phyloP scores from a whole-genome alignment of 805 yeast species.

The Cyberlindnera mississippiensis region DNA sequence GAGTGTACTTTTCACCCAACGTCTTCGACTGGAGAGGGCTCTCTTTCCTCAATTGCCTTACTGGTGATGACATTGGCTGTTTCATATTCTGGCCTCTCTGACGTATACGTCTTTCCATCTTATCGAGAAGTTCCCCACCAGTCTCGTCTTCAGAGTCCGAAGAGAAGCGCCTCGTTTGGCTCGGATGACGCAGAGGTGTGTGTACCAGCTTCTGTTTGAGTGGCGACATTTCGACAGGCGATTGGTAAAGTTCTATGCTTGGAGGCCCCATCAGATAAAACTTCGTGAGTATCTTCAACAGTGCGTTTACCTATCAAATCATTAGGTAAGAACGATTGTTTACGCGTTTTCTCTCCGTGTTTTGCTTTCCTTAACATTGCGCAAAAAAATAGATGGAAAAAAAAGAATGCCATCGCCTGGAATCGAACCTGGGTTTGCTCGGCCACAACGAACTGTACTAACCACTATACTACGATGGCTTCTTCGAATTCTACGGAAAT shows the following conservation, averaged over 20 bases:
- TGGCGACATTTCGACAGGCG: constrained; percentile 1
- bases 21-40: constrained; percentile 7
- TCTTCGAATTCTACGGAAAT: too few relatives aligned
- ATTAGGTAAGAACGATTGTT: too few relatives aligned
- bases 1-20: constrained; percentile 22
- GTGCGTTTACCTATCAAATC: too few relatives aligned
- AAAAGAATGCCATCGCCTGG: constrained; percentile 59
- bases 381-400: constrained; percentile 3
- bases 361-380: too few relatives aligned
- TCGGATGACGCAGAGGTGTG: background rate
- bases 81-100: constrained; percentile 1
- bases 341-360: too few relatives aligned
- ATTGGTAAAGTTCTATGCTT: background rate
- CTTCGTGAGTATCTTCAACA: too few relatives aligned
- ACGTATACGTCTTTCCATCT: constrained; percentile 6
- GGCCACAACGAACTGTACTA: constrained; percentile 72
- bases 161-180: background rate
- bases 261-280: background rate
- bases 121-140: constrained; percentile 4
- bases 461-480: constrained; percentile 57
- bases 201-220: background rate
- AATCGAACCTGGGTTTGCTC: constrained; percentile 72
- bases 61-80: constrained; percentile 17
- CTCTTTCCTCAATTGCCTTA: constrained; percentile 1
- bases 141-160: constrained; percentile 4